These are phyloP conservation scores for Tetramitus jugosus DNA, from an alignment of 208 protist species.

Conservation along the genomic window DNA sequence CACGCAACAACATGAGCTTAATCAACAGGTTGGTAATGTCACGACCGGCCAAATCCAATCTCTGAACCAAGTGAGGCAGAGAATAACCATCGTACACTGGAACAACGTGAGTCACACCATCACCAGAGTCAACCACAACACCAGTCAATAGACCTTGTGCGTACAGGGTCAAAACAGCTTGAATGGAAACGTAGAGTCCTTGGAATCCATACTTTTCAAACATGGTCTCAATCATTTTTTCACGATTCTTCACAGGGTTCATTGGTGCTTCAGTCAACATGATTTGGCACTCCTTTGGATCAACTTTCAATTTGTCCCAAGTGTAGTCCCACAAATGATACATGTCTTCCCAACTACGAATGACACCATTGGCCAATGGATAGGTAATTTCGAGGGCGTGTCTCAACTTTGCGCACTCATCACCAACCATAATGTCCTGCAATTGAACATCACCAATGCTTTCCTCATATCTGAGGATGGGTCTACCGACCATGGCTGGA, in stretches of 20 bases:
- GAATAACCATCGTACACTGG: conserved; percentile 94
- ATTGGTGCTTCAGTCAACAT: conserved; percentile 91
- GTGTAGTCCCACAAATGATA: conserved; percentile 88
- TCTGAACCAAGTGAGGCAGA: conserved; percentile 58
- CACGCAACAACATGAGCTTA: conserved; percentile 63
- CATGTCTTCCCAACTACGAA: conserved; percentile 94
- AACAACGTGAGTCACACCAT: conserved; percentile 94
- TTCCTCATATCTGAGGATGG: conserved; percentile 74
- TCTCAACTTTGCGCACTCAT: conserved; percentile 66
- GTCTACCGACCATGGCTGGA: conserved; percentile 86
- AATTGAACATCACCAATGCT: conserved; percentile 44
- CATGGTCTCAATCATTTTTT: conserved; percentile 80
- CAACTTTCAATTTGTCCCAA: conserved; percentile 51
- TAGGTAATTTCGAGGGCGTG: conserved; percentile 77
- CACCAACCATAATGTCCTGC: conserved; percentile 83
- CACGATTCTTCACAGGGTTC: conserved; percentile 79
- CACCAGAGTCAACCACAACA: conserved; percentile 95
- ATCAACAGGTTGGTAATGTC: conserved; percentile 91
- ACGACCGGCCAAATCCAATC: conserved; percentile 88
- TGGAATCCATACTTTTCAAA: conserved; percentile 95
- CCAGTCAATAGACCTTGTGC: conserved; percentile 90
- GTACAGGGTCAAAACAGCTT: conserved; percentile 87
- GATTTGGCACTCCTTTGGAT: conserved; percentile 40
- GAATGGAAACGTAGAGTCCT: conserved; percentile 76
- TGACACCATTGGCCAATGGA: conserved; percentile 90